Percentiles rank a stretch among this genome's conserved stretches.
Conservation (phyloP, 2,329 filamentous ascomycete genomes). For the Sporothrix variecibatus region DNA sequence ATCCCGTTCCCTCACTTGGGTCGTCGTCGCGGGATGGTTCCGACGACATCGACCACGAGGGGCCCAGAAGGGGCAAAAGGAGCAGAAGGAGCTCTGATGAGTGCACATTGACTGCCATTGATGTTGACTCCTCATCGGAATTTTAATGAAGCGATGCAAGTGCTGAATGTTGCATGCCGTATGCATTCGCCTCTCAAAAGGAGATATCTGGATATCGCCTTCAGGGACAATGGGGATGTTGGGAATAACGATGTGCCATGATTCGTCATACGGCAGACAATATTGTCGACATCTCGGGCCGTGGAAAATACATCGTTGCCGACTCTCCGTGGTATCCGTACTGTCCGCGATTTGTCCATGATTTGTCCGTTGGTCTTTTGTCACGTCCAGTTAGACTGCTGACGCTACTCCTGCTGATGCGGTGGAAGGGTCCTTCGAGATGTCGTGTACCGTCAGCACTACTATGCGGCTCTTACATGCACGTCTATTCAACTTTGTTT, state of each 20-base stretch:
- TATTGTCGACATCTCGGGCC: not conserved
- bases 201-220: not conserved
- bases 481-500: not conserved
- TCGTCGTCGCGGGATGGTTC: constrained; percentile 4
- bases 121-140: not conserved
- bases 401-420: not conserved
- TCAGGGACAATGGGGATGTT: not conserved
- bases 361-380: not conserved
- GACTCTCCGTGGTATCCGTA: not conserved
- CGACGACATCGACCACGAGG: not conserved
- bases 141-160: not conserved
- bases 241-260: not conserved
- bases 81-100: too few relatives aligned
- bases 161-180: not conserved
- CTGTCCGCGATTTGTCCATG: not conserved
- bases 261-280: not conserved
- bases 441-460: not conserved
- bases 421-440: not conserved
- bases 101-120: not conserved
- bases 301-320: not conserved
- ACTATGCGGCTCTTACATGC: not conserved
- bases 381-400: not conserved
- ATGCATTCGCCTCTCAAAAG: not conserved
- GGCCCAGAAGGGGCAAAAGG: too few relatives aligned
- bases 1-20: constrained; percentile 5